A percentile compares a stretch with the other conserved stretches of the same genome.
These are phyloP conservation scores for Colletotrichum trifolii DNA, from an alignment of 2,329 filamentous ascomycete species.

Conservation along the genomic window DNA sequence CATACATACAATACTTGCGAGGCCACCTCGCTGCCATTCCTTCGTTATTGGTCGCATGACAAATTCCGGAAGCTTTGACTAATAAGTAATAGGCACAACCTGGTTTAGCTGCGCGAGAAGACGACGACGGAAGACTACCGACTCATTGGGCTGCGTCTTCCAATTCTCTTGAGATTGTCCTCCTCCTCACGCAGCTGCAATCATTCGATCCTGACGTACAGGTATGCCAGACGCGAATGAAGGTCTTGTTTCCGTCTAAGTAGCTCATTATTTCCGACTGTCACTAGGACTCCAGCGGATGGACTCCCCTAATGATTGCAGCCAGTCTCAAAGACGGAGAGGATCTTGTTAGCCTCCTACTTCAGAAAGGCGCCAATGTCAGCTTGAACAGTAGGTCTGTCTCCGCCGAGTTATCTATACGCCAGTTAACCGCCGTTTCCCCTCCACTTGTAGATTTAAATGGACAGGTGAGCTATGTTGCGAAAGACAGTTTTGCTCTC, in stretches of 20 bases:
- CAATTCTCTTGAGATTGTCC: conserved; percentile 80
- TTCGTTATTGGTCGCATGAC: too few species aligned
- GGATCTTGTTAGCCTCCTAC: conserved; percentile 72
- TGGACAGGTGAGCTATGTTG: conserved; percentile 64
- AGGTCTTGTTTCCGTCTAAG: neutral
- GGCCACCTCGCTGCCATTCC: too few species aligned
- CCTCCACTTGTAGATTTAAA: conserved; percentile 63
- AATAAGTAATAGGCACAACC: conserved; percentile 72
- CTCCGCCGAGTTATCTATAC: neutral
- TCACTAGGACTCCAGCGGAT: conserved; percentile 77
- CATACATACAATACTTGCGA: too few species aligned
- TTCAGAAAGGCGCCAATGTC: conserved; percentile 76
- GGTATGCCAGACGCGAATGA: conserved; percentile 54
- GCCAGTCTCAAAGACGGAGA: conserved; percentile 79
- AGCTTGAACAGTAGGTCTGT: conserved; percentile 73
- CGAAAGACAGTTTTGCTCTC: too few species aligned
- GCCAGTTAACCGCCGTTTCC: neutral
- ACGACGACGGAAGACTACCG: conserved; percentile 89
- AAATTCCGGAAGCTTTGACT: neutral
- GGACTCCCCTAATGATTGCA: conserved; percentile 88
- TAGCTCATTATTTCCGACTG: neutral
- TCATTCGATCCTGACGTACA: conserved; percentile 87
- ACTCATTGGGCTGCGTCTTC: conserved; percentile 95
- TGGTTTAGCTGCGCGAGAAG: conserved; percentile 76
- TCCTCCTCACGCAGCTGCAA: conserved; percentile 75